Evolutionary conservation across 179 eudicot genomes (phyloP), one percentile per base, ranked within the genome.

Genomic region (Heliamphora pulchella): DNA sequence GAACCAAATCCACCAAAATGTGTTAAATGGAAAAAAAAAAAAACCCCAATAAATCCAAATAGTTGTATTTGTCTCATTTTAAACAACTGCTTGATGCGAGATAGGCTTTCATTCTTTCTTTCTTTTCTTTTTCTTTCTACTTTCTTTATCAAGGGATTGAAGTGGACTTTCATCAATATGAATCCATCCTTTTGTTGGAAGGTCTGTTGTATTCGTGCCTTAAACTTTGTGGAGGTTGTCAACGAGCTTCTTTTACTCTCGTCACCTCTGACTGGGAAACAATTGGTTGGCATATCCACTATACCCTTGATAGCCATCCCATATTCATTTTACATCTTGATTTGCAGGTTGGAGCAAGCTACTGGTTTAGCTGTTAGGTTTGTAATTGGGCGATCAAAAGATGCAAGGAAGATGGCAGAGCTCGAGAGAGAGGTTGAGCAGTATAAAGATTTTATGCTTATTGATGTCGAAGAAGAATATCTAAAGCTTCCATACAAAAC

Each of bases 301-400:
- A 50, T 50, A 3, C 15, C 61, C 9, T 11, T 58, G 13, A 58
- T 9, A 39, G 44, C 3, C 20, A 55, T 55, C 17, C 8, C 50
- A 31, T 54, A 31, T 54, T 74, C 48, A 74, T 50, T 74, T 39
- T 14, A 14, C 84, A 46, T 41, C 76, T 65, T 61, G 63, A 59
- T 78, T 61, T 79, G 74, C 78, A 91, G 94, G 81, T 86, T 91
- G 89, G 94, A 91, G 84, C 90, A 87, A 81, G 87, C 92, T 78
- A 91, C 94, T 55, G 91, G 94, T 66, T 85, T 91, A 81, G 92
- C 91, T 65, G 89, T 91, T 81, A 89, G 92, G 79, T 91, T 91
- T 86, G 91, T 91, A 70, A 91, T 88, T 81, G 92, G 94, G 43
- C 84, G 89, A 62, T 80, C 94, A 44, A 86, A 84, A 79, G 88